Evolutionary conservation across 2,329 filamentous ascomycete genomes (phyloP), one percentile per base, ranked within the genome.

Genomic region (Aspergillus neoniger): DNA sequence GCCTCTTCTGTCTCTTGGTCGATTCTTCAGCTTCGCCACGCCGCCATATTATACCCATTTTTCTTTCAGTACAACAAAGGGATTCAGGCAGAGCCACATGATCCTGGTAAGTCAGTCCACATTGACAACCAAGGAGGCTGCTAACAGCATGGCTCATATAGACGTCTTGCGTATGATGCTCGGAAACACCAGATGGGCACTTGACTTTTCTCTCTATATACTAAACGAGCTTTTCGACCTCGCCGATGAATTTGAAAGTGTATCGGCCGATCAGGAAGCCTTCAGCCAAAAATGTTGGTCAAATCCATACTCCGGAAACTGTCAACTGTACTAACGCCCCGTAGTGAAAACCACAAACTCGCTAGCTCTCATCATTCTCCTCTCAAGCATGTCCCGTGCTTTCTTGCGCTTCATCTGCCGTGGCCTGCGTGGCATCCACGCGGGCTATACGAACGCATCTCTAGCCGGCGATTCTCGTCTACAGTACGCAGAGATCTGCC

Each of bases 161-260:
- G 91, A 94, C 71, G 86, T 91, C 12, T 85, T 94, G 2, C 85
- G 88, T 43, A 85, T 88, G 48, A 79, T 96, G 10, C 84, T 88
- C 5, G 91, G 91, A 21, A 89, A 92, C 57, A 86, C 90, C 4
- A 88, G 85, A 70, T 97, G 93, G 93, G 86, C 86, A 0, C 81
- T 92, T 38, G 89, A 94, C 63, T 80, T 88, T 55, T 80, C 83
- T 62, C 77, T 82, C 19, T 86, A 81, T 69, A 76, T 87, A 28
- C 70, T 87, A 43, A 82, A 85, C 65, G 82, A 83, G 30, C 72
- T 88, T 41, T 77, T 81, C 58, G 72, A 77, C 17, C 71, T 82
- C 36, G 74, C 76, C 14, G 74, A 80, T 52, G 75, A 74, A 5
- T 70, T 79, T 32, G 73, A 76, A 60, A 63, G 61, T 44, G 57